These are phyloP conservation scores for Cicer cuneatum DNA, from an alignment of 306 rosid species.

Conservation along the genomic window DNA sequence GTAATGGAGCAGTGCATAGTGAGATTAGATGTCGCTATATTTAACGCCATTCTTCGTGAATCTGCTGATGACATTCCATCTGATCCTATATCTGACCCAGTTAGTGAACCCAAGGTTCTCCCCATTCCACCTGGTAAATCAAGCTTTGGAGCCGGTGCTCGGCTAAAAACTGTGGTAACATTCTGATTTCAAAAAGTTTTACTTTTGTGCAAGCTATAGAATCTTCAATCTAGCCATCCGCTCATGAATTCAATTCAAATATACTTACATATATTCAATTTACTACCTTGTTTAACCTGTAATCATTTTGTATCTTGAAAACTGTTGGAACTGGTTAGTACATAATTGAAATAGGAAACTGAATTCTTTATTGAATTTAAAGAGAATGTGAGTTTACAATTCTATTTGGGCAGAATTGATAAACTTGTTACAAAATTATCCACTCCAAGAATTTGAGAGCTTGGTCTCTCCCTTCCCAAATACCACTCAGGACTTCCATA, in stretches of 20 bases:
- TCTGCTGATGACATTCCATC: constrained; percentile 88
- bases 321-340: no score
- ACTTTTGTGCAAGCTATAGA: constrained; percentile 11
- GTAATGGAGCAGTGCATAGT: constrained; percentile 96
- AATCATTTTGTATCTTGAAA: not conserved
- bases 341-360: no score
- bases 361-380: no score
- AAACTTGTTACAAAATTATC: no score
- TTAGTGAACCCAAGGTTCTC: constrained; percentile 81
- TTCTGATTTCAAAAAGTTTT: not conserved
- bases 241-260: constrained; percentile 20
- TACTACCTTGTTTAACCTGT: constrained; percentile 22
- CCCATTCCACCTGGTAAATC: constrained; percentile 79
- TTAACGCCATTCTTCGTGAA: constrained; percentile 97
- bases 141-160: constrained; percentile 97
- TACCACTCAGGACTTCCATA: no score
- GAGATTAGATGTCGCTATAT: constrained; percentile 96
- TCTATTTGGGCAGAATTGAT: no score
- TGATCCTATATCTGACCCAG: constrained; percentile 96
- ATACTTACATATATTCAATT: not conserved
- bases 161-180: constrained; percentile 84
- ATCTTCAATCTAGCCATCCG: not conserved
- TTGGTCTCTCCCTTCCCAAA: no score
- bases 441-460: no score
- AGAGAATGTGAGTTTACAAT: no score